Conservation (phyloP, 2,329 filamentous ascomycete species). For the Raffaelea arxii region DNA sequence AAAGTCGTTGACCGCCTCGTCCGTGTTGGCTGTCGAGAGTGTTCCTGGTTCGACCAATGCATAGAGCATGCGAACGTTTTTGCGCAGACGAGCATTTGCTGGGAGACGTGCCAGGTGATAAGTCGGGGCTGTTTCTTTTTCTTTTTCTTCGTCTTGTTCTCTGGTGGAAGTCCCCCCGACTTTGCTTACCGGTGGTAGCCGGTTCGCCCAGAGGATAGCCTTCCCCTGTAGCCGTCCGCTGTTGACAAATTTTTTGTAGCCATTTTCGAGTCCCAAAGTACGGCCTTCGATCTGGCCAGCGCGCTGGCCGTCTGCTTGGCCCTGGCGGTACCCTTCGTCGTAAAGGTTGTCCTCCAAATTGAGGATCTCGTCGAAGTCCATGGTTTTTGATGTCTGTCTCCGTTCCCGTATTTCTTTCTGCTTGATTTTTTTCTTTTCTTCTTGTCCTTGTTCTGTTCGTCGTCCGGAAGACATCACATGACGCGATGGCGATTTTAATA, state of each 20-base stretch:
- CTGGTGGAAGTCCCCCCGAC: background rate
- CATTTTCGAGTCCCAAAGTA: constrained; percentile 81
- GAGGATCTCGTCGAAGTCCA: constrained; percentile 49
- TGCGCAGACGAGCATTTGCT: constrained; percentile 57
- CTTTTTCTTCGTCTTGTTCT: background rate
- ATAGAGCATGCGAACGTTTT: constrained; percentile 67
- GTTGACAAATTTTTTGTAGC: constrained; percentile 84
- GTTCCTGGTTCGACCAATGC: constrained; percentile 71
- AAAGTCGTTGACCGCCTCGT: constrained; percentile 83
- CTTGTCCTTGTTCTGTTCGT: no score
- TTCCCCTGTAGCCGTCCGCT: constrained; percentile 71
- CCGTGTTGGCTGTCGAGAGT: constrained; percentile 70
- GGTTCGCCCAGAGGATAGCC: constrained; percentile 73
- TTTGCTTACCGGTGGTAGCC: constrained; percentile 31
- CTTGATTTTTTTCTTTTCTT: no score
- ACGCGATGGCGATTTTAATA: no score
- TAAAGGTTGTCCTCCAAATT: constrained; percentile 65
- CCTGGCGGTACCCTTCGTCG: constrained; percentile 68
- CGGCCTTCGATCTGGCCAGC: constrained; percentile 82
- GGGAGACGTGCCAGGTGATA: constrained; percentile 31
- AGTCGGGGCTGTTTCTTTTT: constrained; percentile 1
- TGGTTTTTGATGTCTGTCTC: no score
- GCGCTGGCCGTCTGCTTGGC: constrained; percentile 62
- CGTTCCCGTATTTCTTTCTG: no score
- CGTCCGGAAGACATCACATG: no score